Conservation (phyloP, 139 green algal genomes). For the Tetraselmis striata region DNA sequence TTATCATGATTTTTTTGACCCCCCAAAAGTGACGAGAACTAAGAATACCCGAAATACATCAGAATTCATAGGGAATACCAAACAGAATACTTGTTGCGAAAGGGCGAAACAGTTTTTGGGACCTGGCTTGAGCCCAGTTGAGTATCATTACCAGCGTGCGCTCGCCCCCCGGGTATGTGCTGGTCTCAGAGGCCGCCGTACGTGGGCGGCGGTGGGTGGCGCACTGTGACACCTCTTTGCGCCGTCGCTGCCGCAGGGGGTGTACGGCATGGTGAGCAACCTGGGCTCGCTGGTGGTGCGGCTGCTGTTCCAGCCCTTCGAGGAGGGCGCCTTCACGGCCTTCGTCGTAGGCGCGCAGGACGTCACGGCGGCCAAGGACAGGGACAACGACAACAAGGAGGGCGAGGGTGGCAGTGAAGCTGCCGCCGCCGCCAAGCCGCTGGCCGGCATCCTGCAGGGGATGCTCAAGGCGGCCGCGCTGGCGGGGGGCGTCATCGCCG, state of each 20-base stretch:
- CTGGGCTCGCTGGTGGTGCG: conserved; percentile 79
- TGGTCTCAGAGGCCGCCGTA: too few relatives aligned
- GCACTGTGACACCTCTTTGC: neutral
- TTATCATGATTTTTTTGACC: too few relatives aligned
- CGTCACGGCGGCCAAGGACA: neutral
- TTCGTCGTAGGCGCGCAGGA: conserved; percentile 51
- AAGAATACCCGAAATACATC: too few relatives aligned
- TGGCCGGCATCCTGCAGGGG: conserved; percentile 34
- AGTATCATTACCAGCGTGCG: too few relatives aligned
- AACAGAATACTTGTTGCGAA: too few relatives aligned
- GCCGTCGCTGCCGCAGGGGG: conserved; percentile 47
- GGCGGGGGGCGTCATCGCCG: conserved; percentile 39
- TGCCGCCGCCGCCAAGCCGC: conserved; percentile 2
- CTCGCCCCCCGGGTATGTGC: too few relatives aligned
- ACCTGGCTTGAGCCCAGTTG: too few relatives aligned
- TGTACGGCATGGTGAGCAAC: conserved; percentile 79
- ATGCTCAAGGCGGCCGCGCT: conserved; percentile 20
- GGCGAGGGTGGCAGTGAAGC: neutral
- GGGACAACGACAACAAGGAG: conserved; percentile 3
- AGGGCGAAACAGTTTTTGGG: too few relatives aligned
- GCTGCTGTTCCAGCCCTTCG: conserved; percentile 76
- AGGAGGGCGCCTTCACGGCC: conserved; percentile 78
- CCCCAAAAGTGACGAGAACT: too few relatives aligned
- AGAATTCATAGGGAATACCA: too few relatives aligned
- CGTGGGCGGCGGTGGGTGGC: neutral